Base-by-base conservation (phyloP, 495 filamentous ascomycete species). In the Penicillium lagena region DNA sequence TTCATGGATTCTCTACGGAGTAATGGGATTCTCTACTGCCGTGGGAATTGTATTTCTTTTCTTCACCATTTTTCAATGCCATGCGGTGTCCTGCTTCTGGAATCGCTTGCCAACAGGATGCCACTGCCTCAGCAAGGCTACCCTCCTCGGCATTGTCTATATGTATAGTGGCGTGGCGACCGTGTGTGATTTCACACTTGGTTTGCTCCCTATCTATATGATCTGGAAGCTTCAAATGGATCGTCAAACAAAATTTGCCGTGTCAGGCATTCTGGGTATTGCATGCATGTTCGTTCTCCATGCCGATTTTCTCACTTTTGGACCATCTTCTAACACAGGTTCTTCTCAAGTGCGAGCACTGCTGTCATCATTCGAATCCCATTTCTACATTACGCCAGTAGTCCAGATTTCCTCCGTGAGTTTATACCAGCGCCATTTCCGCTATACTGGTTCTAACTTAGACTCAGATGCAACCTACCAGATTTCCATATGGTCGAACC, bases 11-110 rank as follows among this genome's bases (percentile, higher is more conserved):
- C 46, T 70, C 8, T 67, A 58, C 51, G 13, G 49, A 3, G 39
- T 60, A 7, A 56, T 54, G 10, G 43, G 9, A 0, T 29, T 56
- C 2, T 27, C 43, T 5, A 42, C 51, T 7, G n/a, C 39, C 2
- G 39, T 52, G 2, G 55, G 49, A 0, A 14, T 60, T 4, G 33
- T 63, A 12, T 58, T 62, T 34, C 56, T 54, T 44, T 27, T 66
- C 2, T 7, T 67, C n/a, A 32, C 59, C 3, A 33, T 67, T 1
- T 42, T 61, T 6, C 43, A 64, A 12, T 68, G 66, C 37, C 40
- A 40, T 2, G 66, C 68, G 0, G 29, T 67, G 12, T 40, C 53
- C 11, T 63, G 60, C 39, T 59, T 65, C 37, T 71, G 64, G 66
- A 35, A 35, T 17, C 46, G 46, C 0, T 39, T 52, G 7, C 37